Evolutionary conservation across 768 basidiomycete species (phyloP).

Genomic region (Boletus patriciae): DNA sequence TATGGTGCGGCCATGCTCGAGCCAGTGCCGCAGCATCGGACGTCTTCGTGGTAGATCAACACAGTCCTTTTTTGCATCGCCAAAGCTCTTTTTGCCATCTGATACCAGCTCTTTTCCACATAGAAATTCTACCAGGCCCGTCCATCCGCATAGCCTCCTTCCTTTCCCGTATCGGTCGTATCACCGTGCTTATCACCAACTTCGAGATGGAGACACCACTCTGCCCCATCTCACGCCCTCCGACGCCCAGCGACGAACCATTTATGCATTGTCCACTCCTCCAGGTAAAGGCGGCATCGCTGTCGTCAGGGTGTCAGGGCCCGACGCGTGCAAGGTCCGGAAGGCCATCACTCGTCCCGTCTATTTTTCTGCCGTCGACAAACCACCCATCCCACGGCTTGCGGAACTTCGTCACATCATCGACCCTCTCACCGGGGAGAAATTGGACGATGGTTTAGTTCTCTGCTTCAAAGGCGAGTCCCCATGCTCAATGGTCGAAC

Average conservation of each 20-base stretch:
- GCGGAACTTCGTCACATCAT: conserved; percentile 70
- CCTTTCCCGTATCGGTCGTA: conserved; percentile 16
- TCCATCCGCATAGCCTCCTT: conserved; percentile 19
- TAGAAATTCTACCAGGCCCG: conserved; percentile 25
- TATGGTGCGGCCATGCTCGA: conserved; percentile 26
- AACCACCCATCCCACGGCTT: conserved; percentile 57
- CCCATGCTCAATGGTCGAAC: not conserved
- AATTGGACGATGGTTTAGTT: conserved; percentile 77
- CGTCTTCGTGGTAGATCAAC: conserved; percentile 3
- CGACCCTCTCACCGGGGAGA: conserved; percentile 57
- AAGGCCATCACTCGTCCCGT: conserved; percentile 49
- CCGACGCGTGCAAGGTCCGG: conserved; percentile 66
- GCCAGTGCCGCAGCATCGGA: conserved; percentile 1
- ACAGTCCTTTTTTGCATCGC: not conserved
- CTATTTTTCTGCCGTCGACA: conserved; percentile 2
- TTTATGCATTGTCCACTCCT: conserved; percentile 87
- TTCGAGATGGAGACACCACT: not conserved
- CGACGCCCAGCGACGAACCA: conserved; percentile 65
- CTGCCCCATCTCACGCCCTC: conserved; percentile 30
- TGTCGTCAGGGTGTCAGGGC: conserved; percentile 81
- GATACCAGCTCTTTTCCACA: conserved; percentile 19
- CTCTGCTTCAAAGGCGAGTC: conserved; percentile 76
- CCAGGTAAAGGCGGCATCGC: conserved; percentile 84
- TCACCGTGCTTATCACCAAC: not conserved
- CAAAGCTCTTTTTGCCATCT: conserved; percentile 12